Evolutionary conservation across 768 basidiomycete species (phyloP), one percentile per base, ranked within the genome.

Genomic region (Psilocybe cubensis): DNA sequence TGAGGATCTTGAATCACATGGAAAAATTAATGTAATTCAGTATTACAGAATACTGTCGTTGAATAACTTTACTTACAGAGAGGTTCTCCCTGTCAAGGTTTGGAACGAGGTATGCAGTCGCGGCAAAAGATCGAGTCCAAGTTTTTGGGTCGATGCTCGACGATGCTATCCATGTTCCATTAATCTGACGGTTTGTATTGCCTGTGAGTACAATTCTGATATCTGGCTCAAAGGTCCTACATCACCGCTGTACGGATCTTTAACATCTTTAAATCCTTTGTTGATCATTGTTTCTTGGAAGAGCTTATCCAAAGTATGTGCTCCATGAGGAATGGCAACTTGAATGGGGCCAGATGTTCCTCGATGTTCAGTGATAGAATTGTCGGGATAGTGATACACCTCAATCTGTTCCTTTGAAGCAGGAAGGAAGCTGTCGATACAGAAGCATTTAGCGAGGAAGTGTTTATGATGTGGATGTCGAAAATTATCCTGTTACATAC

Each of bases 171-270:
- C 63, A 66, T 2, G 60, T 57, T 14, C 65, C 63, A 4, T 51
- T 59, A 10, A 69, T 65, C 72, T 77, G 46, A 24, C 17, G 20
- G 21, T 3, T 69, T 66, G 20, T 60, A 55, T 9, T 18, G 50
- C 24, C 12, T 42, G 21, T 27, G 47, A 2, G 45, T 38, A n/a
- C 14, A 5, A 9, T 10, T 40, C 12, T 54, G 24, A 9, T 23
- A 20, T 31, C 6, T 28, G 11, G 9, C 5, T 8, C 17, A n/a
- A 23, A 20, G 55, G 33, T 45, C 4, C 27, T 14, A 43, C 70
- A 60, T 72, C 62, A 3, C 72, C 71, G 3, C 68, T 67, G 47
- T 70, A 71, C 3, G 72, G 68, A 59, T 74, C 74, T 24, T 65
- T 49, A 21, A 70, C 41, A 18, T 46, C 46, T 21, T 66, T 65